phyloP scores from a whole-genome alignment of 2,329 filamentous ascomycete genomes.

The Beauveria pseudobassiana region DNA sequence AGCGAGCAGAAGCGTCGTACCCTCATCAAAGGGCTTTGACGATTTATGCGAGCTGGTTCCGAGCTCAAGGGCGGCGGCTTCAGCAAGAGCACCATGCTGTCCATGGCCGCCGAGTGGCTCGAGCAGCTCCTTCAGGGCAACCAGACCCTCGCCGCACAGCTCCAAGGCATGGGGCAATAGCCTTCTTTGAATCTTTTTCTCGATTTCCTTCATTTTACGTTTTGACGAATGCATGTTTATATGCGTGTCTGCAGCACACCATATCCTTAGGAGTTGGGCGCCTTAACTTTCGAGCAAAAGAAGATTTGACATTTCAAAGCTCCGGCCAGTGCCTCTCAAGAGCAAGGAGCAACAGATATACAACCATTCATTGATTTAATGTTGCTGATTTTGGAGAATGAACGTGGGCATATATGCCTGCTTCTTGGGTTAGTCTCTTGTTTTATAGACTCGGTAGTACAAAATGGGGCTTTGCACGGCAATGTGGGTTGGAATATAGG shows the following conservation, averaged over 20 bases:
- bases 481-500: not conserved
- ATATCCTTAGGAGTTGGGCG: slow-evolving; percentile 6
- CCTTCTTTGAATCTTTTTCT: not conserved
- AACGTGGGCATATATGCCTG: not conserved
- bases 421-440: not conserved
- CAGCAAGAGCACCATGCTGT: slow-evolving; percentile 75
- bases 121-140: slow-evolving; percentile 66
- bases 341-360: not conserved
- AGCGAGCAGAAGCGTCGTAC: slow-evolving; percentile 83
- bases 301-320: not conserved
- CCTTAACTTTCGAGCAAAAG: not conserved
- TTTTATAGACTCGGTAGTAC: not conserved
- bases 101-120: slow-evolving; percentile 71
- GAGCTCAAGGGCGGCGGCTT: slow-evolving; percentile 65
- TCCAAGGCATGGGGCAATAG: slow-evolving; percentile 31
- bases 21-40: slow-evolving; percentile 73
- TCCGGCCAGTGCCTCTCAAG: not conserved
- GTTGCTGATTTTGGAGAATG: not conserved
- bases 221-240: not conserved
- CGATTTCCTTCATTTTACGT: not conserved
- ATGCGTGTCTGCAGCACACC: not conserved
- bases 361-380: not conserved
- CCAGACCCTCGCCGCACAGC: slow-evolving; percentile 45
- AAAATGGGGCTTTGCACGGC: slow-evolving; percentile 6
- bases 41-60: slow-evolving; percentile 69